Conservation (phyloP, 257 asterid species). For the Rauvolfia tetraphylla region DNA sequence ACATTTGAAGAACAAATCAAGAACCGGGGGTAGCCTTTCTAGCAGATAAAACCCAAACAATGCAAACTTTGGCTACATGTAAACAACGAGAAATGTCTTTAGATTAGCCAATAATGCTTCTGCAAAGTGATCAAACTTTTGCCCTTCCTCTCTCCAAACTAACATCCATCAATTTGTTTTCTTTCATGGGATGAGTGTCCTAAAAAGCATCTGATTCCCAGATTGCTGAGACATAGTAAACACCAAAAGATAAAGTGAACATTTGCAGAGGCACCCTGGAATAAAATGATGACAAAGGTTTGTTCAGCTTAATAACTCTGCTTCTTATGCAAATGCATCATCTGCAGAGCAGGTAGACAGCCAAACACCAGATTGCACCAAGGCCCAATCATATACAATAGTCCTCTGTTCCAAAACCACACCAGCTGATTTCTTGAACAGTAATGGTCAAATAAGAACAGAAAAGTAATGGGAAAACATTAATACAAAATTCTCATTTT, state of each 20-base stretch:
- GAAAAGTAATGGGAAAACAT: background rate
- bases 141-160: background rate
- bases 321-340: background rate
- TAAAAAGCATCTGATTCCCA: background rate
- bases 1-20: background rate
- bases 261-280: background rate
- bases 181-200: background rate
- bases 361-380: background rate
- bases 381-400: background rate
- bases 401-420: background rate
- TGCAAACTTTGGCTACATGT: background rate
- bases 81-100: background rate
- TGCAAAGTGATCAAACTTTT: background rate
- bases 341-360: background rate
- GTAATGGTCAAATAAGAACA: background rate
- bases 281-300: background rate
- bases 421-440: background rate
- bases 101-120: background rate
- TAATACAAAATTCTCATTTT: too few relatives aligned
- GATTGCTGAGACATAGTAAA: background rate
- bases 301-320: background rate
- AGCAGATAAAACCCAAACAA: background rate
- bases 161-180: background rate
- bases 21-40: background rate
- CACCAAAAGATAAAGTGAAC: background rate